These are phyloP conservation scores for Boletus tomentosulus DNA, from an alignment of 768 basidiomycete species.

Conservation along the genomic window DNA sequence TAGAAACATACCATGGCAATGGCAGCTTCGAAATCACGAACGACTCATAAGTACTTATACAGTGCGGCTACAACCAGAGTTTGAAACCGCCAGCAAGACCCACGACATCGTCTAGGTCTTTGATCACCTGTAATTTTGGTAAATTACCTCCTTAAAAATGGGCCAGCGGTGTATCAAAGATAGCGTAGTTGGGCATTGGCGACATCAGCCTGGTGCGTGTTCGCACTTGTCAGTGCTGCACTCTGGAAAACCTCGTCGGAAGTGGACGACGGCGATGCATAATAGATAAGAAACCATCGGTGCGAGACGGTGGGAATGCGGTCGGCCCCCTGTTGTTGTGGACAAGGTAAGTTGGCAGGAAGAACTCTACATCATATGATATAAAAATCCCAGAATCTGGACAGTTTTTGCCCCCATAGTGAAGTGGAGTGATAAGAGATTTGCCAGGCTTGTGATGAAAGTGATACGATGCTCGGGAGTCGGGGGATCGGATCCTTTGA, in stretches of 20 bases:
- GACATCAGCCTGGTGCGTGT: constrained; percentile 34
- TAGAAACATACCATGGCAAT: too few species aligned
- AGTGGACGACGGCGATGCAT: not conserved
- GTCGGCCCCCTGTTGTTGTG: constrained; percentile 31
- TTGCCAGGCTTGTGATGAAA: not conserved
- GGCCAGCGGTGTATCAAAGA: constrained; percentile 44
- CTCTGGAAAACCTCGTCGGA: constrained; percentile 25
- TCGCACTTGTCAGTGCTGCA: constrained; percentile 35
- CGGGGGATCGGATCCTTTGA: not conserved
- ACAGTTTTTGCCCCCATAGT: not conserved
- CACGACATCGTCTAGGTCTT: constrained; percentile 37
- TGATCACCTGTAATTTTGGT: constrained; percentile 22
- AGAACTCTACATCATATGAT: constrained; percentile 41
- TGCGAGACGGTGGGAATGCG: constrained; percentile 44
- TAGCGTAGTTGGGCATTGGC: constrained; percentile 49
- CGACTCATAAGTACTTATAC: not conserved
- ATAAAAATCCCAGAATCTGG: not conserved
- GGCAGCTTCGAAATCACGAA: too few species aligned
- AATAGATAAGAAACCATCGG: constrained; percentile 37
- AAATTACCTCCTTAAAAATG: constrained; percentile 44
- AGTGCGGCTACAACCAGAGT: constrained; percentile 19
- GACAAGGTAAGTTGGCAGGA: constrained; percentile 38
- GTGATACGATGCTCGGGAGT: not conserved
- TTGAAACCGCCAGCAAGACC: constrained; percentile 51
- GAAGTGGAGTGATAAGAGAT: not conserved